These are phyloP conservation scores for Pichia scutulata DNA, from an alignment of 805 yeast genomes.

Conservation along the genomic window DNA sequence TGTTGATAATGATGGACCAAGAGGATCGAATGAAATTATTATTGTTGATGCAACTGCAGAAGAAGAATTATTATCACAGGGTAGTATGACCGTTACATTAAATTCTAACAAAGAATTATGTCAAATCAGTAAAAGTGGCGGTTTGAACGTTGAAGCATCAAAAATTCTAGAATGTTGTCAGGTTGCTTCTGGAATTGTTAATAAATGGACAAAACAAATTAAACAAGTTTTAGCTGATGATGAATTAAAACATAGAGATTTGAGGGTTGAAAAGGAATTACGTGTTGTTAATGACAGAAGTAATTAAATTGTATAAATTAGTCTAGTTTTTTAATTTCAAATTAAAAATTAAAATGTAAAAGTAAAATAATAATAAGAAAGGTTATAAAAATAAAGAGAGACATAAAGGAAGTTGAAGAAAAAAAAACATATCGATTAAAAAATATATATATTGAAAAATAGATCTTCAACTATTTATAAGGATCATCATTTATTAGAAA, in stretches of 20 bases:
- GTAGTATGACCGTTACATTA: slow-evolving; percentile 75
- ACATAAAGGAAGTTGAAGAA: neutral
- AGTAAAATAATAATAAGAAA: neutral
- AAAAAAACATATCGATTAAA: neutral
- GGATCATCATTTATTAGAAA: neutral
- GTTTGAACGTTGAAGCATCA: slow-evolving; percentile 70
- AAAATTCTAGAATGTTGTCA: slow-evolving; percentile 61
- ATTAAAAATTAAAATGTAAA: neutral
- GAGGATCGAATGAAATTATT: slow-evolving; percentile 32
- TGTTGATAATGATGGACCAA: slow-evolving; percentile 1
- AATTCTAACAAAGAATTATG: slow-evolving; percentile 89
- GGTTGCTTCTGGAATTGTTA: slow-evolving; percentile 58
- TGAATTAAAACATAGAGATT: slow-evolving; percentile 24
- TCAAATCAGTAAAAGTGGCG: slow-evolving; percentile 87
- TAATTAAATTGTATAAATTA: neutral
- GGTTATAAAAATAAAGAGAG: neutral
- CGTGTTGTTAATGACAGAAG: slow-evolving; percentile 27
- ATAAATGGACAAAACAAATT: slow-evolving; percentile 56
- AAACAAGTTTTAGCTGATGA: slow-evolving; percentile 48
- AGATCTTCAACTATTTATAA: neutral
- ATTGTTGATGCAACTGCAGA: slow-evolving; percentile 68
- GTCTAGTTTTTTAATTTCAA: neutral
- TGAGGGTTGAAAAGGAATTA: slow-evolving; percentile 20
- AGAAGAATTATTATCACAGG: slow-evolving; percentile 73
- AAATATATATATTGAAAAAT: neutral